Base-by-base conservation (phyloP, 495 filamentous ascomycete species). In the Podospora pseudopauciseta region DNA sequence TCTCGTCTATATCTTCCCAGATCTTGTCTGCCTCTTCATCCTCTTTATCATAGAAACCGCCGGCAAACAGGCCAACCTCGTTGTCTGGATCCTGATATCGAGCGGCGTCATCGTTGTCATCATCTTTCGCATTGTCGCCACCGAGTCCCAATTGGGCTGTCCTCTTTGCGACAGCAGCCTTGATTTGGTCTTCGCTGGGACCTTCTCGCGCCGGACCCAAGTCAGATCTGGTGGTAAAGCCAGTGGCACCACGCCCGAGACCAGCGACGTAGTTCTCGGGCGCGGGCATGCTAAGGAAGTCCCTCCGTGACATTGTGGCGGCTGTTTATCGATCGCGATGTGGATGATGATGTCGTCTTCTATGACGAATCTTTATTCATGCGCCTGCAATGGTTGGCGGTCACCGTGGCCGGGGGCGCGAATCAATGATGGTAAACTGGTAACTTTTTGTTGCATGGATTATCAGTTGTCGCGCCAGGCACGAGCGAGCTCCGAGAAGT, bases 201-300 rank as follows among this genome's bases (percentile, higher is more conserved):
- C 95, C 95, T 85, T 98, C 95, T 69, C 95, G 89, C 64, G 96
- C 96, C 53, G 96, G 96, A 57, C 95, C 95, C 39, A 99, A 84
- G 86, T 99, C 95, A 57, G 94, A 97, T 39, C 96, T 89, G 15
- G 95, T 99, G 5, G 95, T 98, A 80, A 99, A 99, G 39, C 96
- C 95, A 0, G 96, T 99, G 4, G 95, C 95, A 78, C 95, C 95
- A 85, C 95, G 91, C 80, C 95, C 95, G 68, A 99, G 87, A 85
- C 95, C 95, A 57, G 95, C 95, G 56, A 99, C 96, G 73, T 99
- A 99, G 80, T 98, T 99, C 74, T 97, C 95, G 27, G 95, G 95
- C 67, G 95, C 95, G 34, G 88, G 88, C 79, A 96, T 92, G 78
- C 86, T 91, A 44, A 99, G 82, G 73, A 98, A 99, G 79, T 97